Evolutionary conservation across 129 eudicot genomes (phyloP).

Genomic region (Escallonia herrerae): DNA sequence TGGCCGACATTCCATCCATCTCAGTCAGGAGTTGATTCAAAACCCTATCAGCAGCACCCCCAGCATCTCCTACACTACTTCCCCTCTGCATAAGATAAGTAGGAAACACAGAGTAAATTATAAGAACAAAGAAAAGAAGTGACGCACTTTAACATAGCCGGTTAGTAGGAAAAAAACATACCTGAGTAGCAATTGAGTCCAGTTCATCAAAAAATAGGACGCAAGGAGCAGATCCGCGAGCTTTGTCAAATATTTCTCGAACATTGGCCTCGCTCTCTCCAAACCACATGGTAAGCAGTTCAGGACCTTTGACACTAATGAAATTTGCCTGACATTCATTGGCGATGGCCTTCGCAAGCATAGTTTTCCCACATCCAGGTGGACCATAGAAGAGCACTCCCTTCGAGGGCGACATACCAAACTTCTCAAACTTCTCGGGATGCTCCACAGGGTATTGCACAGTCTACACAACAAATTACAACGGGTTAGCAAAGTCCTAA

Average conservation of each 20-base stretch:
- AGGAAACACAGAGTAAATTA: not conserved
- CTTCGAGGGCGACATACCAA: slow-evolving; percentile 68
- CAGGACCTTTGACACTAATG: slow-evolving; percentile 62
- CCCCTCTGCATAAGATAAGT: slow-evolving; percentile 45
- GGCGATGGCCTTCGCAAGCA: slow-evolving; percentile 94
- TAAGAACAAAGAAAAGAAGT: not conserved
- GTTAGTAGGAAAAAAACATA: slow-evolving; percentile 8
- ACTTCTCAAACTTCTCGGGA: slow-evolving; percentile 88
- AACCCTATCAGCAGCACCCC: slow-evolving; percentile 96
- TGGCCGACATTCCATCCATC: slow-evolving; percentile 96
- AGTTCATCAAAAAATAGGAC: slow-evolving; percentile 70
- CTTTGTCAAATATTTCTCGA: slow-evolving; percentile 56
- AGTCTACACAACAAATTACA: slow-evolving; percentile 41
- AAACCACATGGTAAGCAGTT: slow-evolving; percentile 72
- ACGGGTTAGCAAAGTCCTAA: not conserved
- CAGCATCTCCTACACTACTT: slow-evolving; percentile 80
- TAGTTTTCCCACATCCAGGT: slow-evolving; percentile 96
- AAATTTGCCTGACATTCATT: slow-evolving; percentile 94
- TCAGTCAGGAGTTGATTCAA: slow-evolving; percentile 88
- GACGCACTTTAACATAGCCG: not conserved
- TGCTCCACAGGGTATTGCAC: slow-evolving; percentile 98
- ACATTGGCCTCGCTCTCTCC: slow-evolving; percentile 76
- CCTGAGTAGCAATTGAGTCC: slow-evolving; percentile 74
- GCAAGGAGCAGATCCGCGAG: slow-evolving; percentile 67
- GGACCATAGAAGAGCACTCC: slow-evolving; percentile 96